phyloP scores from a whole-genome alignment of 108 stramenopile genomes.

The Chaetoceros muelleri region DNA sequence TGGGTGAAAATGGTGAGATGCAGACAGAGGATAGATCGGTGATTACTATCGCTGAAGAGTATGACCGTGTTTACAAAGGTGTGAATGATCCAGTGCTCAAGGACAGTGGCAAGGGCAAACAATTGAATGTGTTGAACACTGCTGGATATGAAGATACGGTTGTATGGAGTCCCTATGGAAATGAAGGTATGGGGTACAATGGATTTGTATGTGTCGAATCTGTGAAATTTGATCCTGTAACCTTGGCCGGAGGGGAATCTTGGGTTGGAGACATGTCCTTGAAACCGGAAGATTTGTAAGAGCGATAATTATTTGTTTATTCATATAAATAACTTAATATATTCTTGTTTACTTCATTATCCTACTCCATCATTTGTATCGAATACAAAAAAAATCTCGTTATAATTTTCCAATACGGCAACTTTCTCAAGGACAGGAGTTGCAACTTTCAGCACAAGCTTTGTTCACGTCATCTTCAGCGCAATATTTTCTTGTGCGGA shows the following conservation, averaged over 20 bases:
- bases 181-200: slow-evolving; percentile 94
- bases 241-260: slow-evolving; percentile 53
- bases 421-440: too few relatives aligned
- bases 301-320: too few relatives aligned
- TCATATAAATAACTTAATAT: too few relatives aligned
- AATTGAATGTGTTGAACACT: slow-evolving; percentile 69
- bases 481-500: too few relatives aligned
- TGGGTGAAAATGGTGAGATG: slow-evolving; percentile 73
- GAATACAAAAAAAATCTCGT: too few relatives aligned
- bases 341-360: too few relatives aligned
- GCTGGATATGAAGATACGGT: slow-evolving; percentile 93
- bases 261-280: slow-evolving; percentile 78
- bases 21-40: slow-evolving; percentile 74
- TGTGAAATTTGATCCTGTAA: slow-evolving; percentile 80
- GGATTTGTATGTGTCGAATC: slow-evolving; percentile 93
- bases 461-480: too few relatives aligned
- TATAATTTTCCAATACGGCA: too few relatives aligned
- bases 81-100: slow-evolving; percentile 86
- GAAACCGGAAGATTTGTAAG: slow-evolving; percentile 41
- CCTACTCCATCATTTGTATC: too few relatives aligned
- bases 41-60: slow-evolving; percentile 82
- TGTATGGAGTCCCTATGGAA: slow-evolving; percentile 88
- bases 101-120: slow-evolving; percentile 80
- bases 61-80: slow-evolving; percentile 90
- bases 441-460: too few relatives aligned